Percentiles rank a stretch among this genome's conserved stretches.
phyloP scores from a whole-genome alignment of 2,329 filamentous ascomycete genomes.

The Epichloe glyceriae region DNA sequence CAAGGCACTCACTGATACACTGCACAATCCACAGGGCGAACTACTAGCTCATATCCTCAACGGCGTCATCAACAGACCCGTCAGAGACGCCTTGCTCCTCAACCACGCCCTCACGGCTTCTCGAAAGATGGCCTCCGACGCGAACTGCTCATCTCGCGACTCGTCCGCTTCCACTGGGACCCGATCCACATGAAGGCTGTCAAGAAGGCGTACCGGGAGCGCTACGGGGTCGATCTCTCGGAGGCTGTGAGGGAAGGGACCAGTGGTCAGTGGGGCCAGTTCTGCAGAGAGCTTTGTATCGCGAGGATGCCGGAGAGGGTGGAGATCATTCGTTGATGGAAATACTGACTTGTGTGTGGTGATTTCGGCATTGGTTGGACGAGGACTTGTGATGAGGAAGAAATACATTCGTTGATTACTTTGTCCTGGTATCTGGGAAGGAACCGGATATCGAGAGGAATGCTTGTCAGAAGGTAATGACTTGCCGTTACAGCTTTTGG shows the following conservation, averaged over 20 bases:
- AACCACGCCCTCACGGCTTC: conserved; percentile 77
- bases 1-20: no score
- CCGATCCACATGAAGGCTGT: conserved; percentile 65
- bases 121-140: conserved; percentile 58
- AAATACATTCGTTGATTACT: no score
- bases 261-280: conserved; percentile 62
- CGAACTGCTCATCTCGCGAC: conserved; percentile 74
- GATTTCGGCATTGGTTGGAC: no score
- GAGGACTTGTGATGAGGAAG: no score
- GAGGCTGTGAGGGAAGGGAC: conserved; percentile 69
- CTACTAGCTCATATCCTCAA: conserved; percentile 91
- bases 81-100: conserved; percentile 80
- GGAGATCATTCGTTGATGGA: conserved; percentile 4
- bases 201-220: conserved; percentile 65
- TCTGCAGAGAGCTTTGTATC: conserved; percentile 59
- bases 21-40: conserved; percentile 53
- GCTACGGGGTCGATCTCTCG: conserved; percentile 63
- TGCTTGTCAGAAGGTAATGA: no score
- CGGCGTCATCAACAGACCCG: conserved; percentile 88
- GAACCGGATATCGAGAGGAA: no score
- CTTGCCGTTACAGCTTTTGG: no score
- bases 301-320: conserved; percentile 36
- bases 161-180: conserved; percentile 91
- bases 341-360: background rate
- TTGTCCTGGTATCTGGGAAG: no score